Conservation (phyloP, 225 moss, liverwort and hornwort genomes). For the Physcomitrellopsis africana region DNA sequence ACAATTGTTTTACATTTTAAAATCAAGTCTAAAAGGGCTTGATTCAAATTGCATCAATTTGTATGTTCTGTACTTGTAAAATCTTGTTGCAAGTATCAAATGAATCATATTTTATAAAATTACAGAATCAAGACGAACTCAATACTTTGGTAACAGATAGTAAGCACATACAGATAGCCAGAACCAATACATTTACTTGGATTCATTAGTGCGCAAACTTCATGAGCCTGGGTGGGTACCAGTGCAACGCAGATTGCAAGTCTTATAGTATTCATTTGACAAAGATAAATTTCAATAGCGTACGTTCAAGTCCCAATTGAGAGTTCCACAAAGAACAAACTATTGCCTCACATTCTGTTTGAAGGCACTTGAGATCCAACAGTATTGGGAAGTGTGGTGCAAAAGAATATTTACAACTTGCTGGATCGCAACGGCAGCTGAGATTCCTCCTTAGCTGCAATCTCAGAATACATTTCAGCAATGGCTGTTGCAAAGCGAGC, state of each 20-base stretch:
- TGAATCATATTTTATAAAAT: no score
- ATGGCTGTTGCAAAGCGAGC: conserved; percentile 65
- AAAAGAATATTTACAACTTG: conserved; percentile 37
- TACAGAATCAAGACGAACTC: no score
- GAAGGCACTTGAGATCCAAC: conserved; percentile 11
- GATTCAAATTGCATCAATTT: no score
- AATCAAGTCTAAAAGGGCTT: no score
- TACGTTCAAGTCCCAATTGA: conserved; percentile 20
- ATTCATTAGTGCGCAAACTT: not conserved
- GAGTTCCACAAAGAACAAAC: conserved; percentile 6
- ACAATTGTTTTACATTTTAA: no score
- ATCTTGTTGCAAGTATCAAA: no score
- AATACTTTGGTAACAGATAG: no score
- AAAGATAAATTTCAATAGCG: conserved; percentile 12
- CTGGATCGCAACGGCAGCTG: conserved; percentile 45
- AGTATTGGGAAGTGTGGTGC: conserved; percentile 8
- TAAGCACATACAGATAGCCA: no score
- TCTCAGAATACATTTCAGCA: conserved; percentile 75
- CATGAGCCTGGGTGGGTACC: not conserved
- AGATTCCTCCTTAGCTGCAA: conserved; percentile 48
- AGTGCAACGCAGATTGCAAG: not conserved
- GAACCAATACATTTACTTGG: conserved; percentile 4
- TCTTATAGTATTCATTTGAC: conserved; percentile 9
- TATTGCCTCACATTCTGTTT: conserved; percentile 19
- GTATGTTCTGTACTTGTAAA: no score